A percentile compares a stretch with the other conserved stretches of the same genome.
Conservation (phyloP, 1,139 yeast species). For the Lodderomyces orthopsilosis region DNA sequence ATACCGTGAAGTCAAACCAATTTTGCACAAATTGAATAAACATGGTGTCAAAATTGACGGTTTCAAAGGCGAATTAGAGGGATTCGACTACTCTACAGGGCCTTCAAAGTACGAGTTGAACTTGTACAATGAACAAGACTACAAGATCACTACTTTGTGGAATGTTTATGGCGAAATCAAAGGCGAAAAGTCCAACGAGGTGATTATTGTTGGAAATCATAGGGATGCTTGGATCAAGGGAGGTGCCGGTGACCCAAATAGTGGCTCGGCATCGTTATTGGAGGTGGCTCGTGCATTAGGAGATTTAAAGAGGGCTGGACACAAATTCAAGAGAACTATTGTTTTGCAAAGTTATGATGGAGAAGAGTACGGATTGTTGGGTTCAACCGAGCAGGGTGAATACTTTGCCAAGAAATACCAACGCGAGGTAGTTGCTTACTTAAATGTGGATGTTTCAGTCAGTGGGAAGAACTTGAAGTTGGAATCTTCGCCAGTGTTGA, state of each 20-base stretch:
- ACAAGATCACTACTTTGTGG: slow-evolving; percentile 41
- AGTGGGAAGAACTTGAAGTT: slow-evolving; percentile 33
- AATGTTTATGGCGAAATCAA: slow-evolving; percentile 47
- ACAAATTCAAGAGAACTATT: slow-evolving; percentile 40
- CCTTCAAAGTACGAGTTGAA: slow-evolving; percentile 45
- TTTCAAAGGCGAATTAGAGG: slow-evolving; percentile 45
- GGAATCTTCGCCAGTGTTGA: slow-evolving; percentile 41
- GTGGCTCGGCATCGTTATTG: slow-evolving; percentile 42
- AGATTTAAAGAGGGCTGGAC: slow-evolving; percentile 42
- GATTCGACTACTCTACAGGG: slow-evolving; percentile 41
- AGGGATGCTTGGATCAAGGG: slow-evolving; percentile 56
- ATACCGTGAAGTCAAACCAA: slow-evolving; percentile 46
- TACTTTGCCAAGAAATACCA: slow-evolving; percentile 33
- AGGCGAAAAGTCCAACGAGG: slow-evolving; percentile 41
- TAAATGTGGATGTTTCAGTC: slow-evolving; percentile 43
- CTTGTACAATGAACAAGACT: slow-evolving; percentile 41
- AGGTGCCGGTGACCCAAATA: slow-evolving; percentile 50
- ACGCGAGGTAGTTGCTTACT: slow-evolving; percentile 42
- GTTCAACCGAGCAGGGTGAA: slow-evolving; percentile 49
- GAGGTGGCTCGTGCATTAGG: slow-evolving; percentile 48
- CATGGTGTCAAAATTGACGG: slow-evolving; percentile 32
- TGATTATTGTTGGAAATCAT: slow-evolving; percentile 46
- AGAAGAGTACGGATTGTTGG: slow-evolving; percentile 48
- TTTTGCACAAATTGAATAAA: slow-evolving; percentile 41
- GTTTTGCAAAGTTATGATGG: slow-evolving; percentile 45